Evolutionary conservation across 177 flowering plant species (phyloP).

Genomic region (Vitis hybrid): DNA sequence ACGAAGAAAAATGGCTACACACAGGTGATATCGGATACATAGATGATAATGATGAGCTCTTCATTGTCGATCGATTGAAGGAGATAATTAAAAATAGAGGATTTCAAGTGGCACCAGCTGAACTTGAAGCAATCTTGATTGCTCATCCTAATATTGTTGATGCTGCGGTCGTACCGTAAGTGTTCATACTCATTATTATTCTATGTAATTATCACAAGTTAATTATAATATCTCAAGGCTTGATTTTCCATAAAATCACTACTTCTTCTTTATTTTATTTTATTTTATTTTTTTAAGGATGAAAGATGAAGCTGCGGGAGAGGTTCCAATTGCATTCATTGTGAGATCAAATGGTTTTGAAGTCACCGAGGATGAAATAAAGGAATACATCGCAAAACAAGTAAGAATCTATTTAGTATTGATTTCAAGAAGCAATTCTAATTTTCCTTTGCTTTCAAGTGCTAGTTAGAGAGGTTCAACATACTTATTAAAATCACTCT

Average conservation of each 20-base stretch:
- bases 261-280: too few relatives aligned
- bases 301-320: conserved; percentile 9
- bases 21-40: conserved; percentile 87
- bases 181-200: background rate
- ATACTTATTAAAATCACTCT: too few relatives aligned
- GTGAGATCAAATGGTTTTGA: conserved; percentile 52
- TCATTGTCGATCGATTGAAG: conserved; percentile 83
- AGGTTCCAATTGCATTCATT: conserved; percentile 68
- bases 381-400: conserved; percentile 61
- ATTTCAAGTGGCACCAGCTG: conserved; percentile 94
- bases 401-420: conserved; percentile 14
- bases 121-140: conserved; percentile 78
- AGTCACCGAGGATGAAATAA: conserved; percentile 61
- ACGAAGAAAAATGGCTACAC: conserved; percentile 86
- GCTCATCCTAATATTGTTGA: conserved; percentile 67
- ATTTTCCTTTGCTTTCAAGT: too few relatives aligned
- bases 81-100: conserved; percentile 93
- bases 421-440: too few relatives aligned
- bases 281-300: too few relatives aligned
- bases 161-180: conserved; percentile 94
- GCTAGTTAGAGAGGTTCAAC: too few relatives aligned
- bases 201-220: too few relatives aligned
- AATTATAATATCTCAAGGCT: too few relatives aligned
- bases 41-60: conserved; percentile 84
- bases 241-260: too few relatives aligned